These are phyloP conservation scores for Vitis vinifera DNA, from an alignment of 164 flowering plant genomes.

Conservation along the genomic window DNA sequence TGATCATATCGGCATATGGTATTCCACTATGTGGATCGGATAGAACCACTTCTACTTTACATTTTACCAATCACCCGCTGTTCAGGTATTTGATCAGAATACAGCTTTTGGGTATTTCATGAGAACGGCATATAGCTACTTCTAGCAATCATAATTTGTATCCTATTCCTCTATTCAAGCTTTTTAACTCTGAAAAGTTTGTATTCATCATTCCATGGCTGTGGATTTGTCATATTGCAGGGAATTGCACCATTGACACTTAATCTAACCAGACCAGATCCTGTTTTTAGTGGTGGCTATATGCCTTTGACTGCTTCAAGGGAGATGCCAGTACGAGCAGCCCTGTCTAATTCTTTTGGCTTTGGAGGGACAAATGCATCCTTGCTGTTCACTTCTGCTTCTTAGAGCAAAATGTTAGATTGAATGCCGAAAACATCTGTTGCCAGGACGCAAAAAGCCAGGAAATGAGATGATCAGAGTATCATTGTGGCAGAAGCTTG, in stretches of 20 bases:
- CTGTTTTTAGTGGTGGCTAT: constrained; percentile 59
- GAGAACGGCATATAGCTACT: too few species aligned
- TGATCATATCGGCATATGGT: too few species aligned
- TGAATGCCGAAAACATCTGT: background rate
- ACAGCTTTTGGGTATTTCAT: too few species aligned
- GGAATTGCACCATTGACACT: constrained; percentile 86
- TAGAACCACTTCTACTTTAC: too few species aligned
- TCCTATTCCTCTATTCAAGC: too few species aligned
- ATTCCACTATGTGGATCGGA: too few species aligned
- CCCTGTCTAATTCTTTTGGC: constrained; percentile 93
- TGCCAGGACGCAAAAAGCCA: too few species aligned
- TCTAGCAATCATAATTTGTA: too few species aligned
- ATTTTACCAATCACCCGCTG: too few species aligned
- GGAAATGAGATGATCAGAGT: too few species aligned
- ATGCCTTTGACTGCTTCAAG: constrained; percentile 71
- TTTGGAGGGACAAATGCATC: constrained; percentile 98
- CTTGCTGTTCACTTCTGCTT: constrained; percentile 57
- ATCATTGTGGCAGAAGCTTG: too few species aligned
- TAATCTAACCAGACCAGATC: constrained; percentile 80
- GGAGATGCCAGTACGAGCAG: constrained; percentile 70
- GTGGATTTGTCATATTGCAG: constrained; percentile 36
- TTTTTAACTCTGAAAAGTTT: background rate
- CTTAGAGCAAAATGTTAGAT: constrained; percentile 3
- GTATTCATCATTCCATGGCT: background rate
- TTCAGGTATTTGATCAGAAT: too few species aligned